Base-by-base conservation (phyloP, 768 basidiomycete species). In the Gymnopilus dilepis region DNA sequence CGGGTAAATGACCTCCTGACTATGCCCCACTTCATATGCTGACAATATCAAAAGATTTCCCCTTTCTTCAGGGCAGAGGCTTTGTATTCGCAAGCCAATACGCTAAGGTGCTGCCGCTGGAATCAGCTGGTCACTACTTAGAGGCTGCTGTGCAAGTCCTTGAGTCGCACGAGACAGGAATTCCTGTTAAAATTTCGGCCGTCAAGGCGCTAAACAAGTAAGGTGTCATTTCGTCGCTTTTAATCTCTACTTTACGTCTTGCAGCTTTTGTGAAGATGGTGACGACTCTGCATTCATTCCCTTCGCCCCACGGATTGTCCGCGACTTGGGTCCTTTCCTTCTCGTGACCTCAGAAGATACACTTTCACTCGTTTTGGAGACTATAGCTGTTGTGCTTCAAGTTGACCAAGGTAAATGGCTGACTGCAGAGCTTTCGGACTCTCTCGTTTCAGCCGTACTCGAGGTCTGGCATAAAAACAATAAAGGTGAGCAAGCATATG, bases 31-130 rank as follows among this genome's bases (percentile, higher is more conserved):
- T 48, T 30, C 19, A 45, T 21, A 45, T 30, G 51, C 24, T 61
- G 51, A 31, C 15, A 19, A 26, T 5, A 37, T 17, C 43, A 54
- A 28, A 54, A 97, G 96, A 94, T 22, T 83, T 82, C 58, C 95
- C 95, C 0, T 99, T 98, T 84, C 75, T 99, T 28, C 97, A 98
- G 76, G 97, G 97, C 11, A 84, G 97, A 62, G 92, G 88, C 0
- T 97, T 98, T 62, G 93, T 99, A 45, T 96, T 98, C 66, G 94
- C 95, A 2, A 95, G 94, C 69, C 90, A 95, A 69, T 98, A 87
- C 70, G 84, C 92, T 1, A 85, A 86, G 65, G 75, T 90, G 9
- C 80, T 98, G 4, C 90, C 94, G 0, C 67, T 82, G 12, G 80
- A 86, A 58, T 80, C 95, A 50, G 88, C 92, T 1, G 85, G 86